phyloP scores from a whole-genome alignment of 202 grass and related monocot species.

The Carex sylvatica region DNA sequence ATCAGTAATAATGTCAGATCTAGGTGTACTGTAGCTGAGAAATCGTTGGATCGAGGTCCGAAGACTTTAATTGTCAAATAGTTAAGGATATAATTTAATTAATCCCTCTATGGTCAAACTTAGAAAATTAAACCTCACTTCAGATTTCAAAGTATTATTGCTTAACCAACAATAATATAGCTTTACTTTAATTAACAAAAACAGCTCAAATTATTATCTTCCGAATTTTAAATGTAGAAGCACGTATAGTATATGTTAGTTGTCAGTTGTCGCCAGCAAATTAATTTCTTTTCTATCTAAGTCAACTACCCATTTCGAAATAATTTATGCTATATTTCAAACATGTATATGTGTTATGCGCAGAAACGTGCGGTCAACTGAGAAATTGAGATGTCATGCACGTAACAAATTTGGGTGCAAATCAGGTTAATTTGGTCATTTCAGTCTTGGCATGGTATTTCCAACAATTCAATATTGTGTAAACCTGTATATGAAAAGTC shows the following conservation, averaged over 20 bases:
- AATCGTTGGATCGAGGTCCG: neutral
- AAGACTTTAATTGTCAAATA: neutral
- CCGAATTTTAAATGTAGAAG: neutral
- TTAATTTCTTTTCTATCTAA: neutral
- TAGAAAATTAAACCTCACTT: neutral
- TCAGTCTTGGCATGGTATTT: neutral
- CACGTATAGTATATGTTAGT: neutral
- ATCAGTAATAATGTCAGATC: neutral
- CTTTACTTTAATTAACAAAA: neutral
- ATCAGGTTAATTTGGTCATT: neutral
- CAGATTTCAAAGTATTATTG: neutral
- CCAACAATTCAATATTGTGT: neutral
- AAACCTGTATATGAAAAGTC: neutral
- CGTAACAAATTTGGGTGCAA: neutral
- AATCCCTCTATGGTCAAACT: neutral
- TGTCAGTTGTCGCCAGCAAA: neutral
- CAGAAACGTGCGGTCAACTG: neutral
- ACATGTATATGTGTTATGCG: neutral
- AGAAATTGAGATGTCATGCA: neutral
- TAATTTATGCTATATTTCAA: neutral
- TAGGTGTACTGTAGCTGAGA: neutral
- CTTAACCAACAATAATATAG: neutral
- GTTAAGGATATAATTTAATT: neutral
- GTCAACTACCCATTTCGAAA: neutral
- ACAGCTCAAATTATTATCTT: neutral